Conservation (phyloP, 208 protist species). For the Trypanosoma congolense region DNA sequence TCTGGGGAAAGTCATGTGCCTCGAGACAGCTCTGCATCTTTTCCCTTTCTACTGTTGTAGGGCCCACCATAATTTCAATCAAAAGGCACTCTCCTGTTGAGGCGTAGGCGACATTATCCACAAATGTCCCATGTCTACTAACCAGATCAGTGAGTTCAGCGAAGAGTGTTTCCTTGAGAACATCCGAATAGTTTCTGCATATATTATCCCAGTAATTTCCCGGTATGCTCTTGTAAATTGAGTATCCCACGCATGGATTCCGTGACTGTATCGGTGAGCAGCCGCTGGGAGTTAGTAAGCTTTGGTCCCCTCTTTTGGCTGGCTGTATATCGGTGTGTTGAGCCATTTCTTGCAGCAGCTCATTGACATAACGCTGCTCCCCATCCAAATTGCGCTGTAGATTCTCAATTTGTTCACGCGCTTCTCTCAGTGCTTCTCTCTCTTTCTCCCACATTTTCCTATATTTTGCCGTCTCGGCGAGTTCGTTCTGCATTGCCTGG, state of each 20-base stretch:
- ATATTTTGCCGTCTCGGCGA: constrained; percentile 11
- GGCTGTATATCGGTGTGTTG: neutral
- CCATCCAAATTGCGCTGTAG: constrained; percentile 14
- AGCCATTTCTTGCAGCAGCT: constrained; percentile 13
- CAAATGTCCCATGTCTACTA: neutral
- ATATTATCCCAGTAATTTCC: constrained; percentile 11
- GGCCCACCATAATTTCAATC: constrained; percentile 2
- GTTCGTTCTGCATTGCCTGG: constrained; percentile 3
- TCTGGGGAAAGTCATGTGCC: constrained; percentile 5
- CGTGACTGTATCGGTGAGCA: neutral
- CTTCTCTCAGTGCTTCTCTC: constrained; percentile 15
- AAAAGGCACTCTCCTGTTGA: constrained; percentile 12
- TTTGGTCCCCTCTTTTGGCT: neutral
- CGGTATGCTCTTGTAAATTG: constrained; percentile 7
- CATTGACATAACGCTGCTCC: constrained; percentile 16
- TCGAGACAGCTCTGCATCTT: constrained; percentile 11
- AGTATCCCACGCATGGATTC: neutral
- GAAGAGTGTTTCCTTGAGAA: constrained; percentile 3
- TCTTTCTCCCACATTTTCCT: constrained; percentile 13
- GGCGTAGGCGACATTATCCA: constrained; percentile 6
- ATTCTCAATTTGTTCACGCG: constrained; percentile 17
- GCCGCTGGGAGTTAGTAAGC: neutral
- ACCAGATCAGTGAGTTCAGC: constrained; percentile 7
- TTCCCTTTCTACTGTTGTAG: neutral
- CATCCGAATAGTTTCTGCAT: constrained; percentile 1